Base-by-base conservation (phyloP, 257 asterid species). In the Nyctanthes arbortristis region DNA sequence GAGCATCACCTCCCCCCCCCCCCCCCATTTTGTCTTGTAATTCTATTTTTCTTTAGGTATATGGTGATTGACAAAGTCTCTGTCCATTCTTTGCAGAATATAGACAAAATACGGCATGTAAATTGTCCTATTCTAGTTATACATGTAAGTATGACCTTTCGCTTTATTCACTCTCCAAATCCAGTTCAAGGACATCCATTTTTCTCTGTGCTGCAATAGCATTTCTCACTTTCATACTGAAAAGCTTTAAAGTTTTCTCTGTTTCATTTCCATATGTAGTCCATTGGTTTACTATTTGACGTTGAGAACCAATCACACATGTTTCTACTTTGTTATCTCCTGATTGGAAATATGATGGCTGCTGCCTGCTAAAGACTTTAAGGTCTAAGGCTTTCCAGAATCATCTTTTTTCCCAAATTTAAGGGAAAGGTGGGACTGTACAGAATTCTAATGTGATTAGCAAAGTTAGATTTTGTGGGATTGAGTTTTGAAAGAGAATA, bases 111-210 rank as follows among this genome's bases (percentile, higher is more conserved):
- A 76, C 82, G 83, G 85, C 75, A 84, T 62, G 99, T 91, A 78
- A 77, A 74, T 88, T 94, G 98, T 87, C 97, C 97, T 0, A 92
- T 94, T 81, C 71, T 94, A 57, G 98, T 94, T 73, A 89, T 94
- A 82, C 98, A 94, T 77, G 98, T 94, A 88, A 94, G 99, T 32
- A 45, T 65, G 66, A 45, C 61, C 35, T 67, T 49, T 67, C 68
- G 4, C 55, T 67, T 39, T 13, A 31, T 12, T 1, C 10, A 7
- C 14, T 10, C 65, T 69, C 72, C 35, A 52, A 28, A 36, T 28
- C 37, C 39, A 31, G 4, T 71, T 69, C 60, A 25, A 40, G 35
- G 52, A 58, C 70, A 68, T 58, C 13, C 33, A 39, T 54, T 29
- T 56, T 57, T 45, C 57, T 47, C 4, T 24, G 32, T 29, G 68